Evolutionary conservation across 2,329 filamentous ascomycete genomes (phyloP).

Genomic region (Trichoderma citrinoviride): DNA sequence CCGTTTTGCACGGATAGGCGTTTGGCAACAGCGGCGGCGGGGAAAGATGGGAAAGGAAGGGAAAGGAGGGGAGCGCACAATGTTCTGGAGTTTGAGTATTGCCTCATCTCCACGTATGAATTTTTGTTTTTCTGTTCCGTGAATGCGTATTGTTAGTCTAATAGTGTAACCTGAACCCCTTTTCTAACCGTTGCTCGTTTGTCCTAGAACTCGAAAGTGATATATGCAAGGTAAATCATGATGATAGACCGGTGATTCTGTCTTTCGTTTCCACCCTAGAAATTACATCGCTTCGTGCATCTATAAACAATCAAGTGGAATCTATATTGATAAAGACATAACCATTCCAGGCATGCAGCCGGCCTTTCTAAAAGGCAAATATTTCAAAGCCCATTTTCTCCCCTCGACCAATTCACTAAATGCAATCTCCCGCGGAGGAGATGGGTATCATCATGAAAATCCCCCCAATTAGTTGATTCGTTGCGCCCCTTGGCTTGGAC

Average conservation of each 20-base stretch:
- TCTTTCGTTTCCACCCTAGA: no score
- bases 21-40: conserved; percentile 3
- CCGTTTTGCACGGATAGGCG: background rate
- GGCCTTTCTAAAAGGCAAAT: background rate
- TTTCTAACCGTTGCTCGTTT: no score
- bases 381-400: background rate
- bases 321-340: background rate
- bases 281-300: background rate
- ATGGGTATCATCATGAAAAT: conserved; percentile 12
- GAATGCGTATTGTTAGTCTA: background rate
- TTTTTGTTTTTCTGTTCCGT: background rate
- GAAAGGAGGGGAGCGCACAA: background rate
- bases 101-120: conserved; percentile 3
- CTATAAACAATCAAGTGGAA: background rate
- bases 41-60: background rate
- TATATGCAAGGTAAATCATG: background rate
- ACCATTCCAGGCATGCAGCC: background rate
- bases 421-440: background rate
- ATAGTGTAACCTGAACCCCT: background rate
- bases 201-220: background rate
- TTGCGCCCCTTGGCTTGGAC: background rate
- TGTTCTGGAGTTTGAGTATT: background rate
- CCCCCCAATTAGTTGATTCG: background rate
- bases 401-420: background rate
- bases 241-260: no score